Evolutionary conservation across 768 basidiomycete genomes (phyloP).

Genomic region (Trametes cubensis): DNA sequence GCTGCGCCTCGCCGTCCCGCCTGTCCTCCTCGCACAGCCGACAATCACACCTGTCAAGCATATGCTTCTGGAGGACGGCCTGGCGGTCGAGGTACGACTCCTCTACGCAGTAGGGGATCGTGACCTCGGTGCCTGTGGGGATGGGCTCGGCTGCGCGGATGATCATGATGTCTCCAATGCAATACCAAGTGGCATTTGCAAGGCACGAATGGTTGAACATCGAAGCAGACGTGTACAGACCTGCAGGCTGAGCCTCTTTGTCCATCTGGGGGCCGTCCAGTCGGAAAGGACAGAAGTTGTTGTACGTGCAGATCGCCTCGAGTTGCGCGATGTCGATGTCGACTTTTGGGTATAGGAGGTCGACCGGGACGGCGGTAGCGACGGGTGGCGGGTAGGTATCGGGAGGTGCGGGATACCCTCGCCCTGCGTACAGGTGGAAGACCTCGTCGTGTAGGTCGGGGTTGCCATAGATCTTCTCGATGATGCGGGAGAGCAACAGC

Average conservation of each 20-base stretch:
- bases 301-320: slow-evolving; percentile 31
- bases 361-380: neutral
- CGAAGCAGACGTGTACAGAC: slow-evolving; percentile 35
- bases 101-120: slow-evolving; percentile 22
- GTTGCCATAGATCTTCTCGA: slow-evolving; percentile 29
- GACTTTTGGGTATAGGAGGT: slow-evolving; percentile 5
- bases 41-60: slow-evolving; percentile 21
- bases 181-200: slow-evolving; percentile 28
- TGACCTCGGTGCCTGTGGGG: slow-evolving; percentile 32
- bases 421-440: slow-evolving; percentile 34
- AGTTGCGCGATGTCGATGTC: slow-evolving; percentile 32
- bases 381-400: slow-evolving; percentile 19
- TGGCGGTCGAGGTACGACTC: slow-evolving; percentile 20
- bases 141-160: slow-evolving; percentile 36
- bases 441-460: slow-evolving; percentile 27
- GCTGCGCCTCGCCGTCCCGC: slow-evolving; percentile 9
- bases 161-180: slow-evolving; percentile 35
- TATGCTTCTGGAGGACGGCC: slow-evolving; percentile 15
- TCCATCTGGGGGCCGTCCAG: neutral
- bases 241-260: slow-evolving; percentile 16
- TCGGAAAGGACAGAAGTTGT: slow-evolving; percentile 26
- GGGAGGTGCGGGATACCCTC: slow-evolving; percentile 25
- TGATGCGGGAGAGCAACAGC: slow-evolving; percentile 11
- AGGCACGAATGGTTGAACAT: slow-evolving; percentile 41
- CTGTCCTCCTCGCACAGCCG: slow-evolving; percentile 23